Percentiles rank a stretch among this genome's conserved stretches.
phyloP scores from a whole-genome alignment of 2,329 filamentous ascomycete genomes.

The Immersiporthe knoxdaviesiana region DNA sequence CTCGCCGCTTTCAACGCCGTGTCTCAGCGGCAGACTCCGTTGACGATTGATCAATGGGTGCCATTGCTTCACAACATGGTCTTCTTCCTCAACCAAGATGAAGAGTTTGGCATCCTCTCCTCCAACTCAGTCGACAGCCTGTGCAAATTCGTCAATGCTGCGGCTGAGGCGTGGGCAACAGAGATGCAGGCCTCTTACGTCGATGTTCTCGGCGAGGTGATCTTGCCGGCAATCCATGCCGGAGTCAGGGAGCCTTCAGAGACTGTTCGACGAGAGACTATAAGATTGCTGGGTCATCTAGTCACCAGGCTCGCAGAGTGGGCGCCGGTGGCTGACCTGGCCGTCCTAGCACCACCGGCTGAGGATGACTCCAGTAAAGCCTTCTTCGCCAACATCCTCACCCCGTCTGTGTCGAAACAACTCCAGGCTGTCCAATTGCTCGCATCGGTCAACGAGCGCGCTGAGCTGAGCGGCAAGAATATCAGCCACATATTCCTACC shows the following conservation, averaged over 20 bases:
- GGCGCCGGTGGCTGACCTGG: slow-evolving; percentile 73
- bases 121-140: slow-evolving; percentile 81
- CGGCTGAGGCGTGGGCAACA: slow-evolving; percentile 47
- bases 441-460: slow-evolving; percentile 65
- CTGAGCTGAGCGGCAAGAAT: slow-evolving; percentile 73
- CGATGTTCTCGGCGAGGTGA: slow-evolving; percentile 61
- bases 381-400: slow-evolving; percentile 92
- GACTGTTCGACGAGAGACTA: slow-evolving; percentile 79
- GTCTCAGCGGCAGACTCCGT: slow-evolving; percentile 61
- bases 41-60: slow-evolving; percentile 78
- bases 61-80: slow-evolving; percentile 88
- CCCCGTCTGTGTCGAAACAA: slow-evolving; percentile 85
- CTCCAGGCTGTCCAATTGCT: slow-evolving; percentile 81
- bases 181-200: slow-evolving; percentile 54
- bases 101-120: slow-evolving; percentile 83
- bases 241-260: slow-evolving; percentile 81
- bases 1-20: slow-evolving; percentile 76
- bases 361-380: slow-evolving; percentile 71
- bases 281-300: slow-evolving; percentile 78
- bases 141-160: slow-evolving; percentile 74
- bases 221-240: slow-evolving; percentile 76
- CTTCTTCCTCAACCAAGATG: slow-evolving; percentile 81
- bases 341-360: slow-evolving; percentile 62
- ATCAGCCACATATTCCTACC: slow-evolving; percentile 87
- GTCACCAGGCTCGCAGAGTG: slow-evolving; percentile 72